A percentile compares a stretch with the other conserved stretches of the same genome.
Evolutionary conservation across 129 eudicot species (phyloP).

Genomic region (Smallanthus sonchifolius): DNA sequence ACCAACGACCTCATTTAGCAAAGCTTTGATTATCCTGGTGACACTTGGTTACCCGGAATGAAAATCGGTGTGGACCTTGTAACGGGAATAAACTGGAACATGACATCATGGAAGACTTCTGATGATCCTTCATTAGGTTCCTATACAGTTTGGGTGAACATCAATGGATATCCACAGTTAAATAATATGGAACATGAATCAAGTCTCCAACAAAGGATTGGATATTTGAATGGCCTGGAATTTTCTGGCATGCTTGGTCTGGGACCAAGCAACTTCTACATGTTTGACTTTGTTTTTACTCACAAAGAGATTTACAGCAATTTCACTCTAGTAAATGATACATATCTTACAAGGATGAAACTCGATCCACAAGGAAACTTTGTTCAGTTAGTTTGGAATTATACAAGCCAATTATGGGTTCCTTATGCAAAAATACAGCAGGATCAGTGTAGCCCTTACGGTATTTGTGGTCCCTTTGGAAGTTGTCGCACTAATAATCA

Average conservation of each 20-base stretch:
- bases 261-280: not conserved
- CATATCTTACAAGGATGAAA: conserved; percentile 16
- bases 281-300: conserved; percentile 1
- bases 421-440: too few species aligned
- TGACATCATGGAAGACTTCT: conserved; percentile 4
- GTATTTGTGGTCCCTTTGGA: conserved; percentile 23
- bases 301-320: conserved; percentile 4
- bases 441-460: conserved; percentile 10
- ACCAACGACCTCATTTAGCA: not conserved
- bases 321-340: not conserved
- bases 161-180: conserved; percentile 25
- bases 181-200: not conserved
- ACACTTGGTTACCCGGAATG: conserved; percentile 8
- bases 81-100: not conserved
- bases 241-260: conserved; percentile 18
- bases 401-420: too few species aligned
- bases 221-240: conserved; percentile 37
- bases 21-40: conserved; percentile 12
- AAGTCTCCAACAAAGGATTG: conserved; percentile 1
- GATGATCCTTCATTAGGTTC: conserved; percentile 13
- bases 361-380: not conserved
- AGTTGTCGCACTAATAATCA: not conserved
- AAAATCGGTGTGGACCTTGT: not conserved
- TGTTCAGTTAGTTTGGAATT: too few species aligned
- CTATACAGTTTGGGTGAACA: not conserved